phyloP scores from a whole-genome alignment of 768 basidiomycete genomes.

The Obba rivulosa region DNA sequence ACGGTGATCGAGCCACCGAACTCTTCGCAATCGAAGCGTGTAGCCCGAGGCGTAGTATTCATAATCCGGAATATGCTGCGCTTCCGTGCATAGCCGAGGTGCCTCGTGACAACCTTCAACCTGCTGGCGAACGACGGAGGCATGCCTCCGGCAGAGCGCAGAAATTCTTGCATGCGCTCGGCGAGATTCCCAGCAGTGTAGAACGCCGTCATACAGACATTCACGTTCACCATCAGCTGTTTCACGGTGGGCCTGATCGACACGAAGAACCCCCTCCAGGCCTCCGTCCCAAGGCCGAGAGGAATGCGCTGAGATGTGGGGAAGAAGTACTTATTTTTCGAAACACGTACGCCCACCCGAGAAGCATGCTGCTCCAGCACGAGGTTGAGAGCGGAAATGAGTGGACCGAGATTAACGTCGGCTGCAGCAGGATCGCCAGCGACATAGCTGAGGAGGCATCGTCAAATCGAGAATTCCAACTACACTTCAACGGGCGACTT shows the following conservation, averaged over 20 bases:
- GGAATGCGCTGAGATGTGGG: constrained; percentile 11
- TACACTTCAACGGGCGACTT: constrained; percentile 12
- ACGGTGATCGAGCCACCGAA: constrained; percentile 52
- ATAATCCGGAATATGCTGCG: constrained; percentile 29
- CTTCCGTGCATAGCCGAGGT: constrained; percentile 52
- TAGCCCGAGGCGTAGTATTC: constrained; percentile 17
- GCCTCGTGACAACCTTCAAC: constrained; percentile 51
- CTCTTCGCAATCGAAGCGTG: constrained; percentile 53
- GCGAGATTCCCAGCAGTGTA: constrained; percentile 59
- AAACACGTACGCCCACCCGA: constrained; percentile 51
- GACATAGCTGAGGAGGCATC: constrained; percentile 40
- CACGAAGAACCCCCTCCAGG: constrained; percentile 45
- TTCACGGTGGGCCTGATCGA: constrained; percentile 45
- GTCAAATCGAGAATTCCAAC: not conserved
- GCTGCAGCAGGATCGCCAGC: constrained; percentile 48
- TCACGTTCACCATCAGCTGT: constrained; percentile 49
- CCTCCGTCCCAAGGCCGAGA: constrained; percentile 36
- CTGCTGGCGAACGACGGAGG: constrained; percentile 44
- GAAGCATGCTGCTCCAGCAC: constrained; percentile 53
- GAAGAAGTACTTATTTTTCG: constrained; percentile 59
- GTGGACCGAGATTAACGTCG: constrained; percentile 50
- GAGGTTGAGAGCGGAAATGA: constrained; percentile 61
- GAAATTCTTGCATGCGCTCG: constrained; percentile 48
- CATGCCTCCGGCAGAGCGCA: constrained; percentile 37
- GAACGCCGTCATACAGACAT: constrained; percentile 50